phyloP scores from a whole-genome alignment of 2,329 filamentous ascomycete species.

The Plenodomus biglobosus region DNA sequence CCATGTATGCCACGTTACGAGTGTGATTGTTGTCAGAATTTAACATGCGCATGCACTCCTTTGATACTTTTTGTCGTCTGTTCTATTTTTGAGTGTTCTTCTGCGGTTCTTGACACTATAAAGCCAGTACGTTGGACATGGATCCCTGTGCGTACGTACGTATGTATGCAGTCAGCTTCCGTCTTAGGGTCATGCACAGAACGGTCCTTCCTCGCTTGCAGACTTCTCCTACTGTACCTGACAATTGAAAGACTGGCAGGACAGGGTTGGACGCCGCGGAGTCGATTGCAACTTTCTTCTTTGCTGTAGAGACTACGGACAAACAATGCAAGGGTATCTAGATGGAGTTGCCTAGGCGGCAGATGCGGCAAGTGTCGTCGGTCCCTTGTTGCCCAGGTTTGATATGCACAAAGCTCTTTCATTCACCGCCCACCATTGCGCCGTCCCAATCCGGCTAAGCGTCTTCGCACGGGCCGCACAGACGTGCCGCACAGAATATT shows the following conservation, averaged over 20 bases:
- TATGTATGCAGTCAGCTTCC: neutral
- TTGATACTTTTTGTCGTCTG: too few species aligned
- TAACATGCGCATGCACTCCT: too few species aligned
- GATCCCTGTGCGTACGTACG: neutral
- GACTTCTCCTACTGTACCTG: neutral
- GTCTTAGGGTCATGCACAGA: neutral
- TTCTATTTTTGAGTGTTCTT: too few species aligned
- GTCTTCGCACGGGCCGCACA: constrained; percentile 6
- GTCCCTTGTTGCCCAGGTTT: constrained; percentile 6
- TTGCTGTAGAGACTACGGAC: neutral
- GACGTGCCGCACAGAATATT: constrained; percentile 29
- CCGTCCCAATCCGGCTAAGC: constrained; percentile 17
- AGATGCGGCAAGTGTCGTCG: neutral
- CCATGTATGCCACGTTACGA: constrained; percentile 3
- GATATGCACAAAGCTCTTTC: constrained; percentile 16
- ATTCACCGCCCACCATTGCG: constrained; percentile 24
- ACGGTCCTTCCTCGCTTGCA: neutral
- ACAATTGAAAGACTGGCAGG: neutral
- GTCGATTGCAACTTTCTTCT: neutral
- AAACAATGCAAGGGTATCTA: neutral
- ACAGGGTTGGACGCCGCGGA: neutral
- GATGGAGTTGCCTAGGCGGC: neutral
- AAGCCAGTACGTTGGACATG: neutral
- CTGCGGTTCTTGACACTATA: too few species aligned
- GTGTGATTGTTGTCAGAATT: constrained; percentile 2